Percentiles rank a stretch among this genome's conserved stretches.
These are phyloP conservation scores for Fusarium cicatricum DNA, from an alignment of 2,329 filamentous ascomycete species.

Conservation along the genomic window DNA sequence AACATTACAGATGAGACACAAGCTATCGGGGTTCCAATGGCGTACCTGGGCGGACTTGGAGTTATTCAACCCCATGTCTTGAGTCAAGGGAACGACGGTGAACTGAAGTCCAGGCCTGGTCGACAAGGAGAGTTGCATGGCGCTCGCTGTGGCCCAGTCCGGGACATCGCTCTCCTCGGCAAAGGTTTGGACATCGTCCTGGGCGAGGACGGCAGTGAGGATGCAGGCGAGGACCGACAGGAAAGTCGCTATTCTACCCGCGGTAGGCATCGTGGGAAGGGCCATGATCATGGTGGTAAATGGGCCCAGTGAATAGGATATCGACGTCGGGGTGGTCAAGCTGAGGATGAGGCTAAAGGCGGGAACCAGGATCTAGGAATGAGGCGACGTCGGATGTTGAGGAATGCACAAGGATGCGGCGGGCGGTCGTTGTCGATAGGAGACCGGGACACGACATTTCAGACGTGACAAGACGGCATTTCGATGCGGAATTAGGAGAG, in stretches of 20 bases:
- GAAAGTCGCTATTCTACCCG: constrained; percentile 20
- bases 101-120: constrained; percentile 47
- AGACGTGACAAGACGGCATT: constrained; percentile 30
- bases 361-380: constrained; percentile 10
- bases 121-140: constrained; percentile 53
- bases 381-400: constrained; percentile 22
- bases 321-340: not conserved
- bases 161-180: constrained; percentile 46
- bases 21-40: not conserved
- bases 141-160: constrained; percentile 50
- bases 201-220: constrained; percentile 43
- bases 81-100: constrained; percentile 56
- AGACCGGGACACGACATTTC: constrained; percentile 28
- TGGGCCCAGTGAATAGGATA: not conserved
- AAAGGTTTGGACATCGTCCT: constrained; percentile 47
- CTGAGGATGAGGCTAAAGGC: constrained; percentile 6
- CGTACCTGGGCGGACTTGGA: constrained; percentile 51
- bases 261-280: constrained; percentile 9
- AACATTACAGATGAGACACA: not conserved
- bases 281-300: constrained; percentile 18
- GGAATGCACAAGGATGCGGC: constrained; percentile 25
- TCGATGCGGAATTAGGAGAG: constrained; percentile 9
- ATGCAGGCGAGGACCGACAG: constrained; percentile 39
- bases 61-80: constrained; percentile 53
- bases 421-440: constrained; percentile 18